Evolutionary conservation across 306 rosid genomes (phyloP).

Genomic region (Cajanus cajan): DNA sequence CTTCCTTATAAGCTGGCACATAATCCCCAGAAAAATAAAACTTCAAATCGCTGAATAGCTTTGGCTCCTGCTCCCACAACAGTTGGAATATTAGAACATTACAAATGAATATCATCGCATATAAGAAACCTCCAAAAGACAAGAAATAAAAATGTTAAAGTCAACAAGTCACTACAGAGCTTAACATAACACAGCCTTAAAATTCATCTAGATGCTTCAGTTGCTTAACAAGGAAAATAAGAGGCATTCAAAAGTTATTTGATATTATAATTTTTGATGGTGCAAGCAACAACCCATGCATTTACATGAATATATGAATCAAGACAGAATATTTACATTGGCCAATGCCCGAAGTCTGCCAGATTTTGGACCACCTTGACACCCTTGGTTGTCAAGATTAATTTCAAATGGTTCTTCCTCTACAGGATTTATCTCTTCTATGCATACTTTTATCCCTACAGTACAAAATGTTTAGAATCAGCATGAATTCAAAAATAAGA

Average conservation of each 20-base stretch:
- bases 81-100: slow-evolving; percentile 7
- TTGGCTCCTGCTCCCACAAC: slow-evolving; percentile 57
- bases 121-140: not conserved
- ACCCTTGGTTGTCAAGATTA: slow-evolving; percentile 75
- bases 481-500: not conserved
- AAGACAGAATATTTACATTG: slow-evolving; percentile 49
- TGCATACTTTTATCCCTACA: slow-evolving; percentile 85
- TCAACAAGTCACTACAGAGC: not conserved
- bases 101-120: not conserved
- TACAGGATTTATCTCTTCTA: slow-evolving; percentile 49
- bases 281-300: not conserved
- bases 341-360: slow-evolving; percentile 67
- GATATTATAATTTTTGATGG: not conserved
- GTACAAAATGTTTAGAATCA: slow-evolving; percentile 24
- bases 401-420: slow-evolving; percentile 81
- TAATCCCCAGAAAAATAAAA: slow-evolving; percentile 79
- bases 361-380: slow-evolving; percentile 75
- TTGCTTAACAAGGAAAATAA: slow-evolving; percentile 2
- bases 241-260: slow-evolving; percentile 17
- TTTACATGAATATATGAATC: slow-evolving; percentile 7
- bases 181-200: slow-evolving; percentile 1
- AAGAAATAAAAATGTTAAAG: not conserved
- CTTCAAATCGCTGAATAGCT: slow-evolving; percentile 61
- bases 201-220: slow-evolving; percentile 16
- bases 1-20: slow-evolving; percentile 48